Evolutionary conservation across 192 early-diverging fungal genomes (phyloP), one percentile per base, ranked within the genome.

Genomic region (Chytriomyces sp.): DNA sequence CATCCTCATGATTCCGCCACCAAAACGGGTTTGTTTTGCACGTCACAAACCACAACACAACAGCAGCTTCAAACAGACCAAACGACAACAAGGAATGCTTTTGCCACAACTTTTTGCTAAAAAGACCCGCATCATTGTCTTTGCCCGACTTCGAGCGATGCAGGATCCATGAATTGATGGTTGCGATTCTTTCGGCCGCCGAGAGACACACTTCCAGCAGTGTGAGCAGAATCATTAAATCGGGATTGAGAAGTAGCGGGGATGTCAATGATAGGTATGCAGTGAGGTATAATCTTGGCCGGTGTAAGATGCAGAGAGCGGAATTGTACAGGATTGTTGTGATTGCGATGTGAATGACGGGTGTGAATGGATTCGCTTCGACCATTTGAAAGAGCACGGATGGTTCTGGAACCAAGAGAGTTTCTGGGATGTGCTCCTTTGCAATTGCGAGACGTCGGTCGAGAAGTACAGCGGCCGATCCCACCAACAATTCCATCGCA

Each of bases 291-390:
- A 73, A 18, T 45, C 8, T 3, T 7, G 72, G 61, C 8, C 72
- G 72, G 45, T 61, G n/a, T 0, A 63, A n/a, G 24, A 73, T 26
- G 61, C 72, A 62, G 9, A 62, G 7, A 49, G 60, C 45, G 3
- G 50, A 23, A 45, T 73, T 50, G 61, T 62, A 73, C n/a, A 73
- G 26, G 10, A 73, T 62, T 16, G 72, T 73, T 61, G 72, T 59
- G 18, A 63, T 60, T 24, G 50, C 18, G n/a, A 44, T 73, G 18
- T 73, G 60, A 16, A 63, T 43, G 7, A 73, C 2, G 9, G 47
- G 26, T 45, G 46, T 68, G 53, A 2, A 20, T 20, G 53, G 20
- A 20, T 57, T 57, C 20, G 11, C 20, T 57, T 11, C 20, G 20
- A 57, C 13, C 20, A 18, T 11, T 11, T 57, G 11, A 20, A 20